phyloP scores from a whole-genome alignment of 2,329 filamentous ascomycete genomes.

The Diaporthe vexans region DNA sequence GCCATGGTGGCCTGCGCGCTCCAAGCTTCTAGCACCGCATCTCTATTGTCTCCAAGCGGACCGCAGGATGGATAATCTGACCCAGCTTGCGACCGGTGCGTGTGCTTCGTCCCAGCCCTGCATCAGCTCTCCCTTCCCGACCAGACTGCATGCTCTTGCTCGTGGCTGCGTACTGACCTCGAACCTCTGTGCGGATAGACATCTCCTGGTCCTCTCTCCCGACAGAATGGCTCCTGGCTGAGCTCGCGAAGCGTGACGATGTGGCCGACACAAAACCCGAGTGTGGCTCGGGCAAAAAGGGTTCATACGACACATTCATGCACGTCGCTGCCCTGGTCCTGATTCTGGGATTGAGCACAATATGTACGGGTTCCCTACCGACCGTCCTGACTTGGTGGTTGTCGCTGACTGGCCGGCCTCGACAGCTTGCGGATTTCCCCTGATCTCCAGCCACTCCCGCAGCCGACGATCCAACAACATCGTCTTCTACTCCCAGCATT shows the following conservation, averaged over 20 bases:
- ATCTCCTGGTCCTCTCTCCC: slow-evolving; percentile 64
- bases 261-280: slow-evolving; percentile 58
- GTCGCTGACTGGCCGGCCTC: slow-evolving; percentile 28
- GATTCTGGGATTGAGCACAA: slow-evolving; percentile 72
- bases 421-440: slow-evolving; percentile 75
- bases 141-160: background rate
- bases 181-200: slow-evolving; percentile 47
- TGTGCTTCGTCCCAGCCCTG: background rate
- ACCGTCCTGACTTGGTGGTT: background rate
- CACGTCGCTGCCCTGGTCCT: slow-evolving; percentile 78
- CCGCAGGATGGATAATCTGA: slow-evolving; percentile 33
- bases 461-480: slow-evolving; percentile 70
- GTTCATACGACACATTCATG: slow-evolving; percentile 74
- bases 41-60: background rate
- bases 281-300: slow-evolving; percentile 67
- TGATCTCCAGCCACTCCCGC: slow-evolving; percentile 72
- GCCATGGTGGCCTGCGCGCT: slow-evolving; percentile 13
- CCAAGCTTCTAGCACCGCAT: slow-evolving; percentile 11
- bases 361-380: slow-evolving; percentile 57
- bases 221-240: slow-evolving; percentile 65
- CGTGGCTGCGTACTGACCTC: background rate
- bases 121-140: background rate
- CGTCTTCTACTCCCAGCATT: slow-evolving; percentile 79
- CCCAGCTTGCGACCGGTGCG: slow-evolving; percentile 33
- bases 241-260: slow-evolving; percentile 63